Evolutionary conservation across 495 filamentous ascomycete genomes (phyloP), one percentile per base, ranked within the genome.

Genomic region (Penicillium salamii): DNA sequence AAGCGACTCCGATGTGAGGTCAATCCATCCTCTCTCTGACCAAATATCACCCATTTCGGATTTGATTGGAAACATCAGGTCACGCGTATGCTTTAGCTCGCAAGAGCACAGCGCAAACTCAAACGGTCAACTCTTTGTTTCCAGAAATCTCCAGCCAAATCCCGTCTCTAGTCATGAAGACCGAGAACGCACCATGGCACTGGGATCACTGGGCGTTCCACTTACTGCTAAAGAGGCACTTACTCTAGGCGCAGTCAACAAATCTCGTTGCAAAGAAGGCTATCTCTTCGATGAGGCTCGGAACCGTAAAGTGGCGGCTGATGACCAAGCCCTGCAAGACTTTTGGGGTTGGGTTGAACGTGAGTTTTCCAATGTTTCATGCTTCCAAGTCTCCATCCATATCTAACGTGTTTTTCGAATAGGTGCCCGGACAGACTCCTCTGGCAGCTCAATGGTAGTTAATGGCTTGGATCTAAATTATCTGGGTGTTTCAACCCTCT

Each of bases 381-480:
- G 12, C 2, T 34, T 15, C 19, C 44, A 26, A 12, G 9, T 9
- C 29, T 49, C 9, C 1, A 7, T 19, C 29, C 28, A 31, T n/a
- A 19, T 18, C 65, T 72, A 52, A 72, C 40, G 36, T 0, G 26
- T n/a, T 8, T 26, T 26, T 26, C 7, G 29, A 20, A 4, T 56
- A 86, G 89, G 83, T 26, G 85, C 87, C 19, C 82, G 83, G 14
- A 70, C 71, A 15, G 78, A 80, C 33, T 87, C 88, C 12, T 68
- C 75, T 18, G 76, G 84, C 40, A 79, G 83, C 31, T 81, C 83
- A 3, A 92, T 96, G 89, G 76, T 88, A 36, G 70, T 79, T n/a
- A 76, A 83, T 33, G 74, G 78, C 1, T 66, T 96, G 5, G 93
- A 97, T 56, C 64, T 96, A 33, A 90, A 85, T 57, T 98, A 90